A percentile compares a stretch with the other conserved stretches of the same genome.
phyloP scores from a whole-genome alignment of 352 stramenopile species.

The Phytophthora cryptogea region DNA sequence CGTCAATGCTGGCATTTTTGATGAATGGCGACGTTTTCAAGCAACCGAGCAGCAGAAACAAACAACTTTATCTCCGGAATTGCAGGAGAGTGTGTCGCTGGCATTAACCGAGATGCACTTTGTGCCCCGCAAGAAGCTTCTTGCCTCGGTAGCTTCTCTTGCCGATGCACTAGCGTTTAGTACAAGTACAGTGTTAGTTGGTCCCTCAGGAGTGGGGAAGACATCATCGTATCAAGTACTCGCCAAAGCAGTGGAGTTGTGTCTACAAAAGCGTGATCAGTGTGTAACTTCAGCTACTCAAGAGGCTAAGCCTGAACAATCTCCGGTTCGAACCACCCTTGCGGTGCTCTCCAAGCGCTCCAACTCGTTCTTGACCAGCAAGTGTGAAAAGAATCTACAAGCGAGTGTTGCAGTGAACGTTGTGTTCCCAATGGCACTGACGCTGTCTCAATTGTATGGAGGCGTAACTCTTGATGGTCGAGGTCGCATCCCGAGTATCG shows the following conservation, averaged over 20 bases:
- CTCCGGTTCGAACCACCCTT: not conserved
- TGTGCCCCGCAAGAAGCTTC: conserved; percentile 29
- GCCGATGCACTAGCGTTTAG: conserved; percentile 17
- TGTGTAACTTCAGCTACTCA: not conserved
- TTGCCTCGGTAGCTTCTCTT: conserved; percentile 20
- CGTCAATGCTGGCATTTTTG: not conserved
- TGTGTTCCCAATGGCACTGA: conserved; percentile 45
- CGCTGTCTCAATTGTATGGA: conserved; percentile 54
- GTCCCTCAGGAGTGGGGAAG: conserved; percentile 41
- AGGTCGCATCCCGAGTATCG: conserved; percentile 39
- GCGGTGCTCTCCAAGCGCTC: conserved; percentile 12
- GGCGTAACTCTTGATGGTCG: conserved; percentile 39
- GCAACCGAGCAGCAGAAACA: not conserved
- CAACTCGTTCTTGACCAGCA: conserved; percentile 6
- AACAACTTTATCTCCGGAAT: not conserved
- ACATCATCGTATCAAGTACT: conserved; percentile 42
- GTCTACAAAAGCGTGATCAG: conserved; percentile 5
- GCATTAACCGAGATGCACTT: conserved; percentile 21
- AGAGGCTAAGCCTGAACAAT: not conserved
- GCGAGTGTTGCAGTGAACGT: conserved; percentile 23
- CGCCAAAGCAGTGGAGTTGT: conserved; percentile 31
- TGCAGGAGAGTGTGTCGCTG: not conserved
- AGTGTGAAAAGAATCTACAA: not conserved
- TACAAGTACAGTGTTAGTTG: conserved; percentile 31
- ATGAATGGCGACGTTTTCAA: not conserved